A percentile compares a stretch with the other conserved stretches of the same genome.
These are phyloP conservation scores for Colletotrichum musae DNA, from an alignment of 2,329 filamentous ascomycete genomes.

Conservation along the genomic window DNA sequence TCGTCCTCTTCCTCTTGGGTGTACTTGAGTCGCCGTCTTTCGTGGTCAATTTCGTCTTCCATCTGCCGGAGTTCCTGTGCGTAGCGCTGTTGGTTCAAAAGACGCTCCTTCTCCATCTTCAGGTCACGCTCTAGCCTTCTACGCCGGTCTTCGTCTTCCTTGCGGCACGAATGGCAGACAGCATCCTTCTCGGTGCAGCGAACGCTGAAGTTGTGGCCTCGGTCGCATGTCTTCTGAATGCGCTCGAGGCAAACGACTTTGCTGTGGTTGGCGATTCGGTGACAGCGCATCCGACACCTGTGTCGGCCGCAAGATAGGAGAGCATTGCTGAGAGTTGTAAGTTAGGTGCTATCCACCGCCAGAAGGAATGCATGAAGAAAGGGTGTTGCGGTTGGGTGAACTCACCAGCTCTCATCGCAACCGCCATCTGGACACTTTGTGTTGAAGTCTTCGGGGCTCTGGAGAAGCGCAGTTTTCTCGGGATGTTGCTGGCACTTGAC, in stretches of 20 bases:
- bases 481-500: conserved; percentile 74
- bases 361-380: too few relatives aligned
- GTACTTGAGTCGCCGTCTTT: conserved; percentile 60
- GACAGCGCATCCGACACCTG: conserved; percentile 72
- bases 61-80: conserved; percentile 60
- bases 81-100: conserved; percentile 61
- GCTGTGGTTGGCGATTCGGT: conserved; percentile 72
- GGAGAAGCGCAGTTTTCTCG: conserved; percentile 61
- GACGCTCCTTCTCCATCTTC: conserved; percentile 64
- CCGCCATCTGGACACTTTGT: conserved; percentile 77
- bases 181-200: conserved; percentile 60
- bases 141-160: conserved; percentile 62
- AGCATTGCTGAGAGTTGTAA: neutral
- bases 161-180: conserved; percentile 66
- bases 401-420: conserved; percentile 74
- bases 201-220: conserved; percentile 64
- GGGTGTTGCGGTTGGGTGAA: conserved; percentile 24
- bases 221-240: conserved; percentile 63
- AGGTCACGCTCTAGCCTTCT: conserved; percentile 61
- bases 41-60: conserved; percentile 68
- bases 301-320: conserved; percentile 67
- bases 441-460: conserved; percentile 70
- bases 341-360: too few relatives aligned
- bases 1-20: conserved; percentile 60
- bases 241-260: conserved; percentile 53